Evolutionary conservation across 2,329 filamentous ascomycete species (phyloP).

Genomic region (Xylaria multiplex): DNA sequence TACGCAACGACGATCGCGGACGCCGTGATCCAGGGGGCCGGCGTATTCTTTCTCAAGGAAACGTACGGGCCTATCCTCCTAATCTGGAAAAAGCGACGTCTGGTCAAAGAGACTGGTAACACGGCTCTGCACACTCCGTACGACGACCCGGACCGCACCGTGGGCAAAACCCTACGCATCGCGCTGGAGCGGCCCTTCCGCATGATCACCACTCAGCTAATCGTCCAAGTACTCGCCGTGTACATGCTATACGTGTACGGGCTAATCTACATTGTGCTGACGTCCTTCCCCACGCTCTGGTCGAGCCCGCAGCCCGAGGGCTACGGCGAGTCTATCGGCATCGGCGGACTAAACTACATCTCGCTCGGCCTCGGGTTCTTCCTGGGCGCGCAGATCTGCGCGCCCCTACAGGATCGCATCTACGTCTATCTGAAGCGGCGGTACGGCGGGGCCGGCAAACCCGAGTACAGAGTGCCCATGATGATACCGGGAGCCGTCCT

Average conservation of each 20-base stretch:
- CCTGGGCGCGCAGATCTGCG: constrained; percentile 53
- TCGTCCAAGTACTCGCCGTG: constrained; percentile 61
- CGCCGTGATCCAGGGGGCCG: constrained; percentile 68
- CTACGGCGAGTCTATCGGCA: constrained; percentile 50
- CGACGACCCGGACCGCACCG: constrained; percentile 55
- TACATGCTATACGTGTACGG: constrained; percentile 67
- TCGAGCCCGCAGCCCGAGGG: constrained; percentile 42
- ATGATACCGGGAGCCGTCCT: constrained; percentile 55
- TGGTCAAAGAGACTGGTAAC: constrained; percentile 69
- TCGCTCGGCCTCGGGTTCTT: constrained; percentile 51
- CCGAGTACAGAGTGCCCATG: constrained; percentile 57
- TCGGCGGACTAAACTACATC: constrained; percentile 53
- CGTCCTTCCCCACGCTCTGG: constrained; percentile 61
- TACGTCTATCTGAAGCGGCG: constrained; percentile 57
- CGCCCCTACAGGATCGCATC: constrained; percentile 58
- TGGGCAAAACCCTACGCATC: constrained; percentile 50
- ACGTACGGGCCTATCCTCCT: constrained; percentile 74
- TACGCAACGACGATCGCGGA: constrained; percentile 72
- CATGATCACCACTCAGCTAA: constrained; percentile 62
- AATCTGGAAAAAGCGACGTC: constrained; percentile 63
- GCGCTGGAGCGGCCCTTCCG: constrained; percentile 61
- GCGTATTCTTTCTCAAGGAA: constrained; percentile 69
- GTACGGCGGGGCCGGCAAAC: constrained; percentile 51
- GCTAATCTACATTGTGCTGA: constrained; percentile 60
- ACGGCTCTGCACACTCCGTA: constrained; percentile 59